phyloP scores from a whole-genome alignment of 202 grass and related monocot genomes.

The Hordeum pubiflorum region DNA sequence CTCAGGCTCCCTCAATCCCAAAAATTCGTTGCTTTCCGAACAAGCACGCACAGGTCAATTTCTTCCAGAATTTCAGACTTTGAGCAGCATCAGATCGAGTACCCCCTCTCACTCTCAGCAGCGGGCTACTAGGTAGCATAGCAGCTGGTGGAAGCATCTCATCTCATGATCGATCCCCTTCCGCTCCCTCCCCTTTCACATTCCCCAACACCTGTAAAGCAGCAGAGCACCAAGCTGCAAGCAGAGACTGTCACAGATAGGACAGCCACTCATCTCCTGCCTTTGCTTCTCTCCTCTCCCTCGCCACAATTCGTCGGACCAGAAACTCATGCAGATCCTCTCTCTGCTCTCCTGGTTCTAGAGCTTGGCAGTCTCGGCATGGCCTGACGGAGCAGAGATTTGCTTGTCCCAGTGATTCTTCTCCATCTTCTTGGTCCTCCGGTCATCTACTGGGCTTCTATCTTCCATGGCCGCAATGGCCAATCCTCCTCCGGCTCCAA shows the following conservation, averaged over 20 bases:
- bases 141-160: conserved; percentile 17
- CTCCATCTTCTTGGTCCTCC: neutral
- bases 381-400: neutral
- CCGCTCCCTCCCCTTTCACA: neutral
- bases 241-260: conserved; percentile 8
- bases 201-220: conserved; percentile 13
- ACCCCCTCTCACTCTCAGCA: neutral
- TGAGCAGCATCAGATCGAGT: neutral
- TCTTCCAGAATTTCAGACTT: neutral
- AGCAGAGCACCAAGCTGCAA: conserved; percentile 8
- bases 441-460: neutral
- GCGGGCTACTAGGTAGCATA: neutral
- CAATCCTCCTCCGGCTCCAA: conserved; percentile 15
- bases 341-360: conserved; percentile 25
- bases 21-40: conserved; percentile 57
- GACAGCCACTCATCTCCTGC: neutral
- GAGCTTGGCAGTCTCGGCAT: neutral
- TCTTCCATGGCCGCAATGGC: conserved; percentile 31
- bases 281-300: neutral
- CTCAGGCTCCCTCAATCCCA: conserved; percentile 13
- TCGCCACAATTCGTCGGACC: conserved; percentile 16
- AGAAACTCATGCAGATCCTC: conserved; percentile 31
- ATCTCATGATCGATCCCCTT: conserved; percentile 10
- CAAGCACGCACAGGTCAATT: conserved; percentile 28
- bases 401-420: neutral